phyloP scores from a whole-genome alignment of 352 stramenopile species.

The Phytophthora brassicae region DNA sequence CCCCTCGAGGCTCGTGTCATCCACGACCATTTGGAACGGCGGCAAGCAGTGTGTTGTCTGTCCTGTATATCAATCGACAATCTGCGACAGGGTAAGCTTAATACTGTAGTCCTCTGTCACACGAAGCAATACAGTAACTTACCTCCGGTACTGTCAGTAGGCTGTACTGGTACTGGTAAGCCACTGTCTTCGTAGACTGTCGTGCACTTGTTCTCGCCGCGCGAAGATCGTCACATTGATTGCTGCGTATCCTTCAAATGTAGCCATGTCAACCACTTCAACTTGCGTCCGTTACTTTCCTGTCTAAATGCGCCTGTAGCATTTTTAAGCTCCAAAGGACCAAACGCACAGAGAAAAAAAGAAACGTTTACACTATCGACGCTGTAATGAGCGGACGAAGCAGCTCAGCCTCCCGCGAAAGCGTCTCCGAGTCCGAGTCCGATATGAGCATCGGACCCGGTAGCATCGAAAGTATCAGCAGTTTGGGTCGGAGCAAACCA shows the following conservation, averaged over 20 bases:
- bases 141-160: too few species aligned
- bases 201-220: conserved; percentile 12
- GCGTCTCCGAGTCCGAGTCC: conserved; percentile 26
- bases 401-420: conserved; percentile 13
- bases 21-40: conserved; percentile 9
- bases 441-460: conserved; percentile 29
- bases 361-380: not conserved
- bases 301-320: conserved; percentile 11
- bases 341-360: not conserved
- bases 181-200: not conserved
- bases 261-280: conserved; percentile 27
- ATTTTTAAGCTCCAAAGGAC: not conserved
- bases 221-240: conserved; percentile 8
- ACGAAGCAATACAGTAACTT: too few species aligned
- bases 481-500: conserved; percentile 17
- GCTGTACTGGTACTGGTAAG: too few species aligned
- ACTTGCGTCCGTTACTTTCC: conserved; percentile 18
- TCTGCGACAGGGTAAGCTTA: too few species aligned
- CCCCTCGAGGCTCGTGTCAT: conserved; percentile 1
- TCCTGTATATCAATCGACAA: too few species aligned
- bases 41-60: too few species aligned
- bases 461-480: conserved; percentile 24
- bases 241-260: not conserved
- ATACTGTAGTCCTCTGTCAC: too few species aligned
- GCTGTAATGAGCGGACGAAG: conserved; percentile 18